phyloP scores from a whole-genome alignment of 805 yeast genomes.

The Lachancea quebecensis region DNA sequence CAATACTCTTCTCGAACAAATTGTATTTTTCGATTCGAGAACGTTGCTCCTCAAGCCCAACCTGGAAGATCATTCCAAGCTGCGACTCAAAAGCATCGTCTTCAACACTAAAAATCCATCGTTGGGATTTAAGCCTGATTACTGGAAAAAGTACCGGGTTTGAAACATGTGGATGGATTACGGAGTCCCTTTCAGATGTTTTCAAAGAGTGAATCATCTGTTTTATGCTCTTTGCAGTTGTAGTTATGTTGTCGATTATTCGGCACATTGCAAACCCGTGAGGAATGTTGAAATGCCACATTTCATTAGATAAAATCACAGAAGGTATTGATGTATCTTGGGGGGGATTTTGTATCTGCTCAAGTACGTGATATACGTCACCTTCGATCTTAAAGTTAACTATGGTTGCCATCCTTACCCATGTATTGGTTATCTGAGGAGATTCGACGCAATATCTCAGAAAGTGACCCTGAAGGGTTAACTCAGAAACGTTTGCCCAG shows the following conservation, averaged over 20 bases:
- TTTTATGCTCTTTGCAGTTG: slow-evolving; percentile 56
- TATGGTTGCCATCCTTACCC: slow-evolving; percentile 44
- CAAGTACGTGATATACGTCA: slow-evolving; percentile 28
- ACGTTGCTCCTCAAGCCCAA: slow-evolving; percentile 62
- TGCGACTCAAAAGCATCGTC: slow-evolving; percentile 88
- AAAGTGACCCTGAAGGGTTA: slow-evolving; percentile 28
- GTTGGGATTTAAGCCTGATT: slow-evolving; percentile 47
- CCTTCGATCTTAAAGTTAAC: slow-evolving; percentile 29
- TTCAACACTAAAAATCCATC: slow-evolving; percentile 60
- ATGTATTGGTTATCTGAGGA: slow-evolving; percentile 38
- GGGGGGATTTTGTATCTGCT: slow-evolving; percentile 14
- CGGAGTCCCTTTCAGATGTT: slow-evolving; percentile 33
- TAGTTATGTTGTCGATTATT: slow-evolving; percentile 71
- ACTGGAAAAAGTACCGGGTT: slow-evolving; percentile 48
- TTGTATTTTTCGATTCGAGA: slow-evolving; percentile 46
- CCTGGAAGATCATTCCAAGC: slow-evolving; percentile 53
- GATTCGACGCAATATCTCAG: slow-evolving; percentile 46
- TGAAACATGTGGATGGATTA: slow-evolving; percentile 35
- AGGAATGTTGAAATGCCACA: slow-evolving; percentile 56
- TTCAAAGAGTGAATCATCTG: slow-evolving; percentile 51
- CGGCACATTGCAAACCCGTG: slow-evolving; percentile 67
- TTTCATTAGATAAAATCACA: slow-evolving; percentile 35
- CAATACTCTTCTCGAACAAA: slow-evolving; percentile 33
- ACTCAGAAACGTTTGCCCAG: slow-evolving; percentile 17
- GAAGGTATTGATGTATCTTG: slow-evolving; percentile 24